These are phyloP conservation scores for Paramecium bursaria DNA, from an alignment of 73 alveolate genomes.

Conservation along the genomic window DNA sequence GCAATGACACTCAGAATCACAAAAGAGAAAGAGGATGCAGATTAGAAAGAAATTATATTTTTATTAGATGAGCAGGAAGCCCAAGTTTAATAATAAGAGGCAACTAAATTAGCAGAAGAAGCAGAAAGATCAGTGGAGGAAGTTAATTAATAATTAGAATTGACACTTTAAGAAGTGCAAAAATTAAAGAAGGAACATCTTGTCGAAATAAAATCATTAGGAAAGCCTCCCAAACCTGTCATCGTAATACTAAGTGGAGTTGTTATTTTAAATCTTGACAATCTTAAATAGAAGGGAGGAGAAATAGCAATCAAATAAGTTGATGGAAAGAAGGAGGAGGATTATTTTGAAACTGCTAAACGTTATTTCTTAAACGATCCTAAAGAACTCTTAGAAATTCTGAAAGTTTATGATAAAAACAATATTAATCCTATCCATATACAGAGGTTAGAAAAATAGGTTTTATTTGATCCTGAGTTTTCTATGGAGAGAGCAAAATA, in stretches of 20 bases:
- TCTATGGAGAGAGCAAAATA: slow-evolving; percentile 64
- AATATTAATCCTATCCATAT: slow-evolving; percentile 4
- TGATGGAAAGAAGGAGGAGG: slow-evolving; percentile 53
- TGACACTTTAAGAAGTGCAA: slow-evolving; percentile 59
- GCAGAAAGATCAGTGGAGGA: slow-evolving; percentile 27
- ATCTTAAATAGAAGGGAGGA: slow-evolving; percentile 7
- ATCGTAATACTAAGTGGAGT: slow-evolving; percentile 63
- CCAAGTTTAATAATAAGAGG: slow-evolving; percentile 39
- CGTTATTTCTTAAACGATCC: slow-evolving; percentile 57
- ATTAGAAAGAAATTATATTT: slow-evolving; percentile 2
- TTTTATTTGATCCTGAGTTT: slow-evolving; percentile 64
- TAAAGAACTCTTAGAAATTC: slow-evolving; percentile 47
- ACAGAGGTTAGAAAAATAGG: slow-evolving; percentile 1
- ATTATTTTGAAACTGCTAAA: slow-evolving; percentile 66
- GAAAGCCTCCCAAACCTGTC: slow-evolving; percentile 63
- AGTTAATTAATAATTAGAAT: slow-evolving; percentile 47
- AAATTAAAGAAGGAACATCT: slow-evolving; percentile 66
- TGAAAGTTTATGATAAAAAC: slow-evolving; percentile 47
- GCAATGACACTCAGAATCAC: not conserved
- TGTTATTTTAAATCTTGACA: slow-evolving; percentile 43
- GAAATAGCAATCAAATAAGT: not conserved
- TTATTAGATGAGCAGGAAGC: slow-evolving; percentile 57
- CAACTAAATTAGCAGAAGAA: slow-evolving; percentile 60
- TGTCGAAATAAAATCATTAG: slow-evolving; percentile 63
- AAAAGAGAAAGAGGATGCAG: slow-evolving; percentile 18